Evolutionary conservation across 805 yeast species (phyloP), one percentile per base, ranked within the genome.

Genomic region (Cyberlindnera maritima): DNA sequence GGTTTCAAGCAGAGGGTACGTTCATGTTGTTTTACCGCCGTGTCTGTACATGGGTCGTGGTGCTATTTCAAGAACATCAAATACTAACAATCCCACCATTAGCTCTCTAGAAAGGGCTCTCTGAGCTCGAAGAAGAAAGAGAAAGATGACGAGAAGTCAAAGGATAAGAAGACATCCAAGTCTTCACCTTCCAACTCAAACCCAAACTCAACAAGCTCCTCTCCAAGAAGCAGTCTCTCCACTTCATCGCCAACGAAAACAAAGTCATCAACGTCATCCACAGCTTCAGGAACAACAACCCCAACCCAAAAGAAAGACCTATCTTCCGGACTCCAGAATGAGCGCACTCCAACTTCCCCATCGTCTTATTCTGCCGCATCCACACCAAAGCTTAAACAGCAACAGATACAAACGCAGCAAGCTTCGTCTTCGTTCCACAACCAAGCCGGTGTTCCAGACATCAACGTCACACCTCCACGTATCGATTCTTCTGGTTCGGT

Each of bases 1-100:
- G 87, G 87, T 25, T 81, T 82, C 65, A 82, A 81, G 60, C 85
- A 82, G 60, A 70, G 80, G 60, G 73, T 73, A 36, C n/a, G 59
- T 53, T 25, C n/a, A 9, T 6, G 12, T 2, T 25, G 6, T 25
- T 37, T 25, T 35, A 3, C 25, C 4, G 25, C n/a, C n/a, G n/a
- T n/a, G n/a, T n/a, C n/a, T n/a, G n/a, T n/a, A n/a, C n/a, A n/a
- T n/a, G n/a, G n/a, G n/a, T n/a, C n/a, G n/a, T n/a, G n/a, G n/a
- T n/a, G n/a, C n/a, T n/a, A n/a, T n/a, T n/a, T 15, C 18, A 34
- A 3, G 37, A 34, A 19, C 19, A 12, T 6, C 20, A 12, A 9
- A 25, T 54, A 53, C 53, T 54, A 56, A 54, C 49, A 49, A 46
- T 36, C 46, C 15, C 13, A 37, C 4, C 18, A 18, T 8, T 39